Evolutionary conservation across 768 basidiomycete species (phyloP), one percentile per base, ranked within the genome.

Genomic region (Boletus vinaceobasis): DNA sequence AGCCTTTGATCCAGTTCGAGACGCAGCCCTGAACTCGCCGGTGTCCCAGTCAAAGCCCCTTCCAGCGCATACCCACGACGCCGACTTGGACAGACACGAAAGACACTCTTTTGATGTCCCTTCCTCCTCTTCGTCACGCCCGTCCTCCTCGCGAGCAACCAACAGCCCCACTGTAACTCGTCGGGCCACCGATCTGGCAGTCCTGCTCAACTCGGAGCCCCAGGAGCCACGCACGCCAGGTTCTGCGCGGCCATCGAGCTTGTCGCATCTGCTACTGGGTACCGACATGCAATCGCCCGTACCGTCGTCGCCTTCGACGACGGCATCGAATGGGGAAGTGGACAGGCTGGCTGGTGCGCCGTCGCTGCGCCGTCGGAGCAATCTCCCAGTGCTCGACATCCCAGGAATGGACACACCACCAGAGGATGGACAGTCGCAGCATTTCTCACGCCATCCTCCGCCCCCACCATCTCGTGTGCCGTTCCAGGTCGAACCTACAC

Each of bases 1-100:
- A 48, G 69, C 88, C 62, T 90, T 90, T 78, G 90, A 91, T 79
- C 88, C 90, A 64, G 88, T 92, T 58, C 82, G 90, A 70, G 90
- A 91, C 79, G 90, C 90, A 58, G 87, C 90, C 65, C 81, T 88
- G 63, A 88, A 88, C 72, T 88, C 87, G 40, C 88, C 88, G 31
- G 70, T 83, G 63, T 76, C 79, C 38, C 76, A 77, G 60, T 66
- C 78, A 46, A 73, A 72, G 63, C 53, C 75, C 58, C 73, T 76
- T 50, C 63, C 62, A 36, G 5, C 31, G 21, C 61, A 68, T 44
- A 44, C 57, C 32, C 55, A 70, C 49, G 66, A 64, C 55, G 56
- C 47, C 55, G 71, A 69, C 55, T 5, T 29, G 47, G 67, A 66
- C 40, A 70, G 64, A 53, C 57, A 65, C 38, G 68, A 68, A 14